Evolutionary conservation across 2,329 filamentous ascomycete species (phyloP).

Genomic region (Cylindrodendrum hubeiense): DNA sequence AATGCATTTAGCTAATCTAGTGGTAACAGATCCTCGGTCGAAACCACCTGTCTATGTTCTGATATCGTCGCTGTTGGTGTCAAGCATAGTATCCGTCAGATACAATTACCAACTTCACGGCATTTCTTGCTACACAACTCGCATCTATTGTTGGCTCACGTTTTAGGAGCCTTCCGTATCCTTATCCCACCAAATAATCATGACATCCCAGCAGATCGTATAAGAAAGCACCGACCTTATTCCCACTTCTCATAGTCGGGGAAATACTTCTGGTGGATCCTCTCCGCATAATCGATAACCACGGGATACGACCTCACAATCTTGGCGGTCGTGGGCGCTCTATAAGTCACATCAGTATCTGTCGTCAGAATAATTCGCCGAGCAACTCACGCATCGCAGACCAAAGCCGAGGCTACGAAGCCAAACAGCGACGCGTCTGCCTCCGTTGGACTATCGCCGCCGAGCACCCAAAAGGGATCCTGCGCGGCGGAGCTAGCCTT

Average conservation of each 20-base stretch:
- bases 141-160: not conserved
- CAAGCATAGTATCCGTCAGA: not conserved
- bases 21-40: not conserved
- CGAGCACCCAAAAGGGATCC: conserved; percentile 69
- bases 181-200: not conserved
- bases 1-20: not conserved
- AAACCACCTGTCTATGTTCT: not conserved
- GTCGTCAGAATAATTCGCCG: not conserved
- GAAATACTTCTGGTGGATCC: conserved; percentile 69
- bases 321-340: conserved; percentile 59
- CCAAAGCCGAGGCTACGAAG: conserved; percentile 65
- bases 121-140: no score
- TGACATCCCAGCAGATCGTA: not conserved
- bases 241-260: conserved; percentile 64
- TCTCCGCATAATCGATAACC: conserved; percentile 66
- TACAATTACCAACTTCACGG: no score
- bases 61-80: not conserved
- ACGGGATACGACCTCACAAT: conserved; percentile 61
- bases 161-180: not conserved
- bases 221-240: not conserved
- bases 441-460: conserved; percentile 65
- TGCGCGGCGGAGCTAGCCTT: conserved; percentile 19
- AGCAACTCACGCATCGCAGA: conserved; percentile 64
- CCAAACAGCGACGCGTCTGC: conserved; percentile 69
- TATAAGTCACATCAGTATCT: conserved; percentile 38